Evolutionary conservation across 805 yeast genomes (phyloP).

Genomic region (Yamadazyma kitorensis): DNA sequence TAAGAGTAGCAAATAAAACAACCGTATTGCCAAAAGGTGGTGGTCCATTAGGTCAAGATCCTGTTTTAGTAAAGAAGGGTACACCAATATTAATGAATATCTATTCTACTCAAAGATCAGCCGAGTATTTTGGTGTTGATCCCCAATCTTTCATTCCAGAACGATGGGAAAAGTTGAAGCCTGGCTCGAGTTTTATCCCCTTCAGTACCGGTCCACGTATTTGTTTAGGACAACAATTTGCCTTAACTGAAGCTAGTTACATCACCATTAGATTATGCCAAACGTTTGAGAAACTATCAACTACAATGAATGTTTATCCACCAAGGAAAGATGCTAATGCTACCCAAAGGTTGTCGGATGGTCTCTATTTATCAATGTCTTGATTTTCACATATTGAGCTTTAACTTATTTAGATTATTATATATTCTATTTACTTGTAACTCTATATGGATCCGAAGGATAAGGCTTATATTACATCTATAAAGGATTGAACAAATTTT

Average conservation of each 20-base stretch:
- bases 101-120: conserved; percentile 40
- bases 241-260: conserved; percentile 52
- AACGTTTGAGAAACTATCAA: conserved; percentile 17
- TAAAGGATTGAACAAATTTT: conserved; percentile 51
- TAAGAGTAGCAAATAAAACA: conserved; percentile 26
- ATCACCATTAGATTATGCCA: conserved; percentile 33
- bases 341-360: conserved; percentile 24
- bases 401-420: too few relatives aligned
- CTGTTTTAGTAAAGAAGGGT: conserved; percentile 41
- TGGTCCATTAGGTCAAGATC: conserved; percentile 21
- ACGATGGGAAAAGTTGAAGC: conserved; percentile 42
- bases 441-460: too few relatives aligned
- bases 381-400: too few relatives aligned
- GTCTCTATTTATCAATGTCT: too few relatives aligned
- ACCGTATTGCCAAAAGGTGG: conserved; percentile 31
- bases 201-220: conserved; percentile 57
- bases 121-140: conserved; percentile 42
- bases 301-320: conserved; percentile 20
- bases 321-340: conserved; percentile 27
- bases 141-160: conserved; percentile 45
- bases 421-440: too few relatives aligned
- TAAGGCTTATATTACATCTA: background rate
- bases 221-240: conserved; percentile 57
- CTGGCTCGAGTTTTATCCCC: conserved; percentile 50
- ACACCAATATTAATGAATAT: conserved; percentile 35